Base-by-base conservation (phyloP, 768 basidiomycete genomes). In the Zangia roseola region DNA sequence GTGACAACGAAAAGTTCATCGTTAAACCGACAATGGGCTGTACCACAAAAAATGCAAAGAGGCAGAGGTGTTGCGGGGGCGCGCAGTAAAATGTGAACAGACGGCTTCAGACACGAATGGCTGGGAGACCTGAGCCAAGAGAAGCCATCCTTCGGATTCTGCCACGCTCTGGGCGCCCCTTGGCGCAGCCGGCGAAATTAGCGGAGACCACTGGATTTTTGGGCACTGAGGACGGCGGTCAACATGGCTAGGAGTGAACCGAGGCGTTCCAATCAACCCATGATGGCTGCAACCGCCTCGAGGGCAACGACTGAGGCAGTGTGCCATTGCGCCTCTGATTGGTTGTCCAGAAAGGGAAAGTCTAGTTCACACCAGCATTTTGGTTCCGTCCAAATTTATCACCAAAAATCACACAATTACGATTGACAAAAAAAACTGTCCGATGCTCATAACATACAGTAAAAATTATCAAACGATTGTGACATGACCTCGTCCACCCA, bases 1-100 rank as follows among this genome's bases (percentile, higher is more conserved):
- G 55, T 26, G 63, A 51, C 31, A 67, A 41, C 9, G 68, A 69
- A 46, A 65, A 68, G 44, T 67, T 67, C 65, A 67, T 67, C 36
- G 40, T 31, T 16, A 16, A 31, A 9, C 8, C 14, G 16, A 16
- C 31, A 16, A 31, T 16, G 31, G 14, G 13, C 6, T 31, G 13
- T 31, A 14, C 14, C 2, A 31, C 14, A 31, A 31, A 31, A 31
- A 16, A 31, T 14, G 14, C 13, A 3, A 16, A 2, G 33, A 16
- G 30, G 33, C 10, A 16, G 6, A 39, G 50, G 44, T 34, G 46
- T 41, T 58, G 52, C 56, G 54, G 45, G 37, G 54, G 53, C 43
- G 44, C 42, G 52, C 31, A 31, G 31, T 31, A 35, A 25, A 26
- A 38, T 42, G 28, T 40, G 47, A 31, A 42, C n/a, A 40, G 23